Evolutionary conservation across 1,284 basidiomycete genomes (phyloP).

Genomic region (Hortiboletus rubellus): DNA sequence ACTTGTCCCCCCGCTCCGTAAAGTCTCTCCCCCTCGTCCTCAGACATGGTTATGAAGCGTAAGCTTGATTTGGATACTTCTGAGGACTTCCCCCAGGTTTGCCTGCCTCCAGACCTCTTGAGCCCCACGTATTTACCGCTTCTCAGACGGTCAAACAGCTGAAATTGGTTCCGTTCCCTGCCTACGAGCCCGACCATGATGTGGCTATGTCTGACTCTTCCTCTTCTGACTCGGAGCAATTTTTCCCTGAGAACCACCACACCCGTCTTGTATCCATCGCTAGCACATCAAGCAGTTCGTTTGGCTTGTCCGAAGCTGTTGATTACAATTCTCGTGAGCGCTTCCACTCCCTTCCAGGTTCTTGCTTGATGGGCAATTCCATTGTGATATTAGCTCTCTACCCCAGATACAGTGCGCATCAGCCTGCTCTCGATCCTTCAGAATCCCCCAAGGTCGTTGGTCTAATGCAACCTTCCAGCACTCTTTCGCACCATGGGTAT

Average conservation of each 20-base stretch:
- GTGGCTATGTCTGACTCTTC: conserved; percentile 63
- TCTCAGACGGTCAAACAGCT: conserved; percentile 61
- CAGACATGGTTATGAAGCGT: conserved; percentile 66
- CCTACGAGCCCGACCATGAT: conserved; percentile 59
- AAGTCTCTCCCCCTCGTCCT: conserved; percentile 26
- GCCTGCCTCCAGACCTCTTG: conserved; percentile 11
- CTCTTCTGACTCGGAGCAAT: conserved; percentile 53
- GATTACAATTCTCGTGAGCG: conserved; percentile 41
- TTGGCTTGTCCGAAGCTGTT: conserved; percentile 40
- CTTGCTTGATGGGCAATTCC: conserved; percentile 1
- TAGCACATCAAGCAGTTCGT: conserved; percentile 54
- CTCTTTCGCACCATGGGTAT: conserved; percentile 71
- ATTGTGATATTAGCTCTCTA: conserved; percentile 46
- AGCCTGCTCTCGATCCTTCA: conserved; percentile 48
- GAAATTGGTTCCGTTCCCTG: conserved; percentile 71
- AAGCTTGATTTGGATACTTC: conserved; percentile 64
- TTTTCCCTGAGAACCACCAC: conserved; percentile 55
- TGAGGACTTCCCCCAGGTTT: conserved; percentile 50
- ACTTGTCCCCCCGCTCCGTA: conserved; percentile 10
- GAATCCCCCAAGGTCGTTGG: conserved; percentile 51
- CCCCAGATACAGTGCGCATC: conserved; percentile 63
- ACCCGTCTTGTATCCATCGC: conserved; percentile 65
- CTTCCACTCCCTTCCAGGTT: background rate
- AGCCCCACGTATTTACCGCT: conserved; percentile 20
- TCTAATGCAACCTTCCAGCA: conserved; percentile 64